These are phyloP conservation scores for Salvia sclarea DNA, from an alignment of 305 asterid genomes.

Conservation along the genomic window DNA sequence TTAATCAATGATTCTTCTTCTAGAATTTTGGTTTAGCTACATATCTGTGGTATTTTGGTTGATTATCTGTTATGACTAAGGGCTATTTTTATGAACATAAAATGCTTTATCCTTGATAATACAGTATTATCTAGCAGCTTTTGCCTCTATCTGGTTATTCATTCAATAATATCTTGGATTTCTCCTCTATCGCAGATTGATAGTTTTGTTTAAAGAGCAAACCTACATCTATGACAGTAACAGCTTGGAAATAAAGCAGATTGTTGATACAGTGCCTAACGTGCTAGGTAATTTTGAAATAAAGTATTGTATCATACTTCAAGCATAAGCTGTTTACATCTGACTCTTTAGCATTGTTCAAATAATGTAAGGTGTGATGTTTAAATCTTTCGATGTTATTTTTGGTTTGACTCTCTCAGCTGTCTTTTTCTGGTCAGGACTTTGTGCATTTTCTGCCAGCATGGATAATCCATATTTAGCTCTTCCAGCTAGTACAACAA, in stretches of 20 bases:
- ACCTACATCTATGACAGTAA: constrained; percentile 74
- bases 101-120: constrained; percentile 9
- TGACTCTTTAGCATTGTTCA: constrained; percentile 10
- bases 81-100: constrained; percentile 6
- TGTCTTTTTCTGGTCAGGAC: constrained; percentile 54
- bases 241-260: constrained; percentile 62
- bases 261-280: constrained; percentile 84
- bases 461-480: constrained; percentile 83
- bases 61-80: constrained; percentile 3
- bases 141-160: constrained; percentile 27
- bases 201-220: constrained; percentile 78
- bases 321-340: constrained; percentile 2
- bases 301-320: neutral
- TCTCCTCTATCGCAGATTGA: constrained; percentile 58
- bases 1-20: neutral
- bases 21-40: constrained; percentile 15
- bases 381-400: constrained; percentile 4
- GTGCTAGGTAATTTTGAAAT: constrained; percentile 57
- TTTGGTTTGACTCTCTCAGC: constrained; percentile 24
- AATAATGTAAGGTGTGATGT: constrained; percentile 13
- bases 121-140: constrained; percentile 20
- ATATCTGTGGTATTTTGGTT: constrained; percentile 15
- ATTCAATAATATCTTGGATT: constrained; percentile 23
- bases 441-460: constrained; percentile 81
- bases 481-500: constrained; percentile 74